Evolutionary conservation across 257 asterid genomes (phyloP).

Genomic region (Nicotiana otophora): DNA sequence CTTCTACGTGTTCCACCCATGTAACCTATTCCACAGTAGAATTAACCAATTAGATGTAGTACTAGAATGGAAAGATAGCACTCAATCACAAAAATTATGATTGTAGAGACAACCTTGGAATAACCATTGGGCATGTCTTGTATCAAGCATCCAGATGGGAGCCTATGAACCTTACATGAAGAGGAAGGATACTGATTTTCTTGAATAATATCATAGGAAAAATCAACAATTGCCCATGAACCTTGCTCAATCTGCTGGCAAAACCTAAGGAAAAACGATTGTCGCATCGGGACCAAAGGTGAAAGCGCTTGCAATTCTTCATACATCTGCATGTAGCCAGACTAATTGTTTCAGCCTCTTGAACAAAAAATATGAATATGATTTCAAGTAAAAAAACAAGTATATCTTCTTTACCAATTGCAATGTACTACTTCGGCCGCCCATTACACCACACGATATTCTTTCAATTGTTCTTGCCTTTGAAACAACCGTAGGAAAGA

Average conservation of each 20-base stretch:
- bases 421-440: slow-evolving; percentile 59
- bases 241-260: slow-evolving; percentile 84
- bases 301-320: slow-evolving; percentile 82
- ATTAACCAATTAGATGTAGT: not conserved
- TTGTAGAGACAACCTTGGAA: slow-evolving; percentile 37
- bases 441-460: slow-evolving; percentile 61
- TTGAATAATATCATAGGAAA: slow-evolving; percentile 70
- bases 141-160: slow-evolving; percentile 91
- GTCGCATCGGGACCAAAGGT: slow-evolving; percentile 66
- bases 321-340: slow-evolving; percentile 54
- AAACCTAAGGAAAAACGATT: slow-evolving; percentile 59
- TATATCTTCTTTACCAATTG: slow-evolving; percentile 51
- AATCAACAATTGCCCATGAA: slow-evolving; percentile 83
- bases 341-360: not conserved
- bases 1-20: slow-evolving; percentile 90
- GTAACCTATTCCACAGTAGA: slow-evolving; percentile 45
- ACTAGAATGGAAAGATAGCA: not conserved
- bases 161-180: slow-evolving; percentile 42
- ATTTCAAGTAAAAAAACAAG: not conserved
- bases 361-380: not conserved
- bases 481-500: slow-evolving; percentile 80
- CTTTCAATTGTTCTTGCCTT: slow-evolving; percentile 76
- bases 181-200: slow-evolving; percentile 46
- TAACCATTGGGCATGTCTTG: slow-evolving; percentile 98
- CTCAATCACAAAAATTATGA: not conserved